phyloP scores from a whole-genome alignment of 2,329 filamentous ascomycete genomes.

The Acarospora socialis region DNA sequence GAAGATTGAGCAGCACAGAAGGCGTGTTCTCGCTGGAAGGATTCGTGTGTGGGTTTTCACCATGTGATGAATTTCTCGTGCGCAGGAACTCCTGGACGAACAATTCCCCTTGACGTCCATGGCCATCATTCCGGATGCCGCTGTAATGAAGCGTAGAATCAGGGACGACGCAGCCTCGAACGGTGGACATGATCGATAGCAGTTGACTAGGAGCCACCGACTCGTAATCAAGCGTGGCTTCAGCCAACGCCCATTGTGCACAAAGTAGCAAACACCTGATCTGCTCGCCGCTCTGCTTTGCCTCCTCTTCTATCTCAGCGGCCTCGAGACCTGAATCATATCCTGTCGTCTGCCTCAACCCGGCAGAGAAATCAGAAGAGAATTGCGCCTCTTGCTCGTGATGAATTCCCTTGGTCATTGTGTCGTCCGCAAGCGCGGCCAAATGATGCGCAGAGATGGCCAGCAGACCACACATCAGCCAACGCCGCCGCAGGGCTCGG shows the following conservation, averaged over 20 bases:
- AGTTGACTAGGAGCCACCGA: conserved; percentile 1
- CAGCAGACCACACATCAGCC: conserved; percentile 19
- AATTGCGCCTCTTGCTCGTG: conserved; percentile 6
- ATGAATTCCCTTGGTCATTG: conserved; percentile 1
- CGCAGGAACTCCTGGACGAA: background rate
- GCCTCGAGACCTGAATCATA: background rate
- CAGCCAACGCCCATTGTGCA: conserved; percentile 10
- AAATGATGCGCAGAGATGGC: conserved; percentile 16
- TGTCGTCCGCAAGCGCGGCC: conserved; percentile 9
- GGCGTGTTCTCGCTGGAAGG: conserved; percentile 1
- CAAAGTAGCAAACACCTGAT: conserved; percentile 12
- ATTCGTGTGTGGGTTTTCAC: conserved; percentile 5
- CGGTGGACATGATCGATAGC: conserved; percentile 8
- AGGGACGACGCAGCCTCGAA: conserved; percentile 6
- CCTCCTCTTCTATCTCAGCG: conserved; percentile 6
- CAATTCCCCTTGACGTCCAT: conserved; percentile 2
- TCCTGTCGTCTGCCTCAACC: conserved; percentile 3
- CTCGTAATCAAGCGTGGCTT: background rate
- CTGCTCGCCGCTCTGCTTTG: conserved; percentile 8
- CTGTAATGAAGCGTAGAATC: conserved; percentile 2
- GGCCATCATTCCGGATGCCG: background rate
- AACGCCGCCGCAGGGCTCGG: conserved; percentile 13
- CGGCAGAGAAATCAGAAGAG: conserved; percentile 8
- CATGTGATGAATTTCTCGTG: conserved; percentile 2
- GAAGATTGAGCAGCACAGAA: conserved; percentile 7